Evolutionary conservation across 768 basidiomycete genomes (phyloP), one percentile per base, ranked within the genome.

Genomic region (Lactarius quietus): DNA sequence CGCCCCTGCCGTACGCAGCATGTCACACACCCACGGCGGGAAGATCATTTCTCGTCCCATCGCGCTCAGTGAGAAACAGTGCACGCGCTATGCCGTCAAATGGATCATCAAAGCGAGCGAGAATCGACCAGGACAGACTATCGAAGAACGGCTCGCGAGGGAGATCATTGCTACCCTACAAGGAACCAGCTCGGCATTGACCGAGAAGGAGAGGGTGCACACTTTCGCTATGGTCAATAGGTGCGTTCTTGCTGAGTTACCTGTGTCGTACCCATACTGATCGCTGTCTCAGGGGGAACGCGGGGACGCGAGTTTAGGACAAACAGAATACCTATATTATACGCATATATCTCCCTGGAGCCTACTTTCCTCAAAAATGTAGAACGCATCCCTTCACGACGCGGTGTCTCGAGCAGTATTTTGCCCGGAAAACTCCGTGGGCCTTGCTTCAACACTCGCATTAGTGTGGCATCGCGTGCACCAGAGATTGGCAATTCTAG

Each of bases 21-120:
- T 85, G 65, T 84, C 82, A 33, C 82, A 85, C 69, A 84, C 84
- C 60, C 79, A 80, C 55, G 84, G 85, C 3, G 83, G 86, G 20
- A 94, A 94, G 76, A 81, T 77, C n/a, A 74, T 86, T 14, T 75
- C 80, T 52, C 84, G 81, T 45, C 94, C 95, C 0, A 77, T 85
- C 15, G 86, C 92, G 1, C 79, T 97, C 63, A 86, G 81, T 59
- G 93, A 94, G 77, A 85, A 89, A 72, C 93, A 95, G 77, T 81
- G 93, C 39, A 83, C 85, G 53, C 81, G 84, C 38, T 82, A 78
- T 56, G 94, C 86, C 3, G 79, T 96, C 41, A 73, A 80, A 66
- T 92, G 89, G 83, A 86, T 97, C 18, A 69, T 93, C 53, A 77
- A 86, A 6, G 86, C 84, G 15, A 83, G 84, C 66, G 81, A 87